These are phyloP conservation scores for Lophiotrema nucula DNA, from an alignment of 495 filamentous ascomycete species.

Conservation along the genomic window DNA sequence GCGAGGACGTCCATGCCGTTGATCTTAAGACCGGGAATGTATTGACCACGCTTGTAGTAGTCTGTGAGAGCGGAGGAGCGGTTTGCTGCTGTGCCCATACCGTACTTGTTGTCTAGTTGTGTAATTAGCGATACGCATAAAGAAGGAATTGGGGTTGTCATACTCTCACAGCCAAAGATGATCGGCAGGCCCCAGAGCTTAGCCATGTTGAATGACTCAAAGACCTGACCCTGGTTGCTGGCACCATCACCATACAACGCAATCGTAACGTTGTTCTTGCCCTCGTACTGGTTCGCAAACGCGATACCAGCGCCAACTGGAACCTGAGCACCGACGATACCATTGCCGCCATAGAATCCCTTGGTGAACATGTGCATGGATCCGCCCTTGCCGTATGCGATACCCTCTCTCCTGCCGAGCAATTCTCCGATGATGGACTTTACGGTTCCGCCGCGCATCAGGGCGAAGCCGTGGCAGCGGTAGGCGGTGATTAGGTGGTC, in stretches of 20 bases:
- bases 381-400: slow-evolving; percentile 97
- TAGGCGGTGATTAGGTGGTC: slow-evolving; percentile 98
- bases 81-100: slow-evolving; percentile 96
- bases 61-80: slow-evolving; percentile 93
- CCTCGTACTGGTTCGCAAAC: slow-evolving; percentile 93
- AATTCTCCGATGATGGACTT: slow-evolving; percentile 96
- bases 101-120: slow-evolving; percentile 93
- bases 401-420: slow-evolving; percentile 89
- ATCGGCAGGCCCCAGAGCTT: slow-evolving; percentile 97
- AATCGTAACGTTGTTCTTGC: slow-evolving; percentile 77
- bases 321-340: slow-evolving; percentile 98
- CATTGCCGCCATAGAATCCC: slow-evolving; percentile 97
- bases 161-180: slow-evolving; percentile 98
- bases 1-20: slow-evolving; percentile 99
- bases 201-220: slow-evolving; percentile 99
- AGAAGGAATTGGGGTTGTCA: neutral
- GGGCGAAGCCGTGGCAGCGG: slow-evolving; percentile 95
- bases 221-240: slow-evolving; percentile 97
- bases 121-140: neutral
- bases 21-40: slow-evolving; percentile 98
- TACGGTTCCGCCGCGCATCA: slow-evolving; percentile 92
- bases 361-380: slow-evolving; percentile 99
- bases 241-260: slow-evolving; percentile 96
- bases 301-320: slow-evolving; percentile 95
- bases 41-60: slow-evolving; percentile 99